Conservation (phyloP, 2,329 filamentous ascomycete species). For the Raffaelea deltoideospora region DNA sequence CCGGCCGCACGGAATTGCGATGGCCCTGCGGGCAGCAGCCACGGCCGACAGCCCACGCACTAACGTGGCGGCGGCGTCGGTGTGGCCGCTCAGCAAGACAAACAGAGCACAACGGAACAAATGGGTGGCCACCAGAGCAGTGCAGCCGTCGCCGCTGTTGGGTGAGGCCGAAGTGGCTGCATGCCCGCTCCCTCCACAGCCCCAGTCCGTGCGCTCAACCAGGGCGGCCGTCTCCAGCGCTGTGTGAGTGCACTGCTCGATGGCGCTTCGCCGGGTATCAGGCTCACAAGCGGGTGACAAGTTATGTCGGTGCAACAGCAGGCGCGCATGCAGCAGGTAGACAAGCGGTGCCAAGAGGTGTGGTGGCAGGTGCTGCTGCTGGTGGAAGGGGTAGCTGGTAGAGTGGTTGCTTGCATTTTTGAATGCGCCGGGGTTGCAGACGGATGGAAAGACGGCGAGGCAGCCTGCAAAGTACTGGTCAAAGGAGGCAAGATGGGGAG, state of each 20-base stretch:
- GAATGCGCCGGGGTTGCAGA: constrained; percentile 48
- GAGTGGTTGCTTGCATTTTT: no score
- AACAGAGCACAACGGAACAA: constrained; percentile 78
- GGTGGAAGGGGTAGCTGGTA: constrained; percentile 37
- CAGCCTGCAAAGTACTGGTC: constrained; percentile 69
- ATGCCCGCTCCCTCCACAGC: no score
- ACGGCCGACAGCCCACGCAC: constrained; percentile 48
- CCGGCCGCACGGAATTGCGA: constrained; percentile 50
- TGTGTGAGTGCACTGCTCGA: constrained; percentile 61
- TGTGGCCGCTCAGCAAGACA: constrained; percentile 59
- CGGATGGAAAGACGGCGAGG: constrained; percentile 57
- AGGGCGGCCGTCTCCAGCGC: constrained; percentile 67
- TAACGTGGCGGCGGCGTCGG: constrained; percentile 56
- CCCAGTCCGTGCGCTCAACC: constrained; percentile 49
- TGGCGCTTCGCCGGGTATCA: constrained; percentile 51
- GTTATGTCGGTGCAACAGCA: constrained; percentile 81
- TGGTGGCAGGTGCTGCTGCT: constrained; percentile 55
- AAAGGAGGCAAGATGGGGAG: constrained; percentile 57
- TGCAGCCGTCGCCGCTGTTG: constrained; percentile 49
- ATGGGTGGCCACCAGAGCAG: constrained; percentile 64
- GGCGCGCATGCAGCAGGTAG: constrained; percentile 67
- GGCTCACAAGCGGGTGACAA: constrained; percentile 55
- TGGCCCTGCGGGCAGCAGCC: constrained; percentile 36
- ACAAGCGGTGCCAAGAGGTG: constrained; percentile 60
- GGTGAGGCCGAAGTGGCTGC: no score